Evolutionary conservation across 331 rosid genomes (phyloP).

Genomic region (Spiraea crenata): DNA sequence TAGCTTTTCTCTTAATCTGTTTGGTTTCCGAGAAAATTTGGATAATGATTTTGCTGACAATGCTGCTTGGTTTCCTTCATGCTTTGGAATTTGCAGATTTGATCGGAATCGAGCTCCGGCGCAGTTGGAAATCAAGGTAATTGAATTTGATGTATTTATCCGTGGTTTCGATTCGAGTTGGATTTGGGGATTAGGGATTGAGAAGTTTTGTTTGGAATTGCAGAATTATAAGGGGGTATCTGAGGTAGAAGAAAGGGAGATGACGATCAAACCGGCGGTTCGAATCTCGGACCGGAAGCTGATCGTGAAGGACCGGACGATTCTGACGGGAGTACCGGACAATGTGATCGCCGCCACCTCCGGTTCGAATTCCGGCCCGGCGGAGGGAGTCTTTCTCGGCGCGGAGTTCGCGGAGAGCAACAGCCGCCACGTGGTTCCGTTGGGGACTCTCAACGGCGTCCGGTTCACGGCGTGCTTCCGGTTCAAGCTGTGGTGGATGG

Average conservation of each 20-base stretch:
- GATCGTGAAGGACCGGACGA: slow-evolving; percentile 59
- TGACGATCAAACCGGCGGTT: slow-evolving; percentile 75
- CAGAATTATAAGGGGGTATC: slow-evolving; percentile 29
- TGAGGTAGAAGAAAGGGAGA: slow-evolving; percentile 24
- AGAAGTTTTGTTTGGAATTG: not conserved
- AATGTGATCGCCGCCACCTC: slow-evolving; percentile 63
- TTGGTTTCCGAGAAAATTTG: slow-evolving; percentile 13
- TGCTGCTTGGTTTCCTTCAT: slow-evolving; percentile 37
- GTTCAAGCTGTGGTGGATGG: slow-evolving; percentile 98
- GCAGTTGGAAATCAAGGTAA: slow-evolving; percentile 47
- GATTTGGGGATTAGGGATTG: not conserved
- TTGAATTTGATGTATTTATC: not conserved
- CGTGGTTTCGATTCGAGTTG: too few species aligned
- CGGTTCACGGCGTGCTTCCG: slow-evolving; percentile 82
- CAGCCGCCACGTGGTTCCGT: slow-evolving; percentile 58
- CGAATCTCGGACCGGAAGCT: slow-evolving; percentile 60
- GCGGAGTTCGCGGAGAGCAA: slow-evolving; percentile 44
- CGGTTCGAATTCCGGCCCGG: slow-evolving; percentile 53
- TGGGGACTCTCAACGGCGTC: slow-evolving; percentile 56
- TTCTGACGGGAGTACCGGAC: slow-evolving; percentile 67
- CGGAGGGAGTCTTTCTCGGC: slow-evolving; percentile 71
- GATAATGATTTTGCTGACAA: slow-evolving; percentile 28
- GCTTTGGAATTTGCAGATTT: slow-evolving; percentile 39
- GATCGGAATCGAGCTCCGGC: slow-evolving; percentile 23
- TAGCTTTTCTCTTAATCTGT: not conserved